Percentiles rank a stretch among this genome's conserved stretches.
These are phyloP conservation scores for Lanmaoa rubissima DNA, from an alignment of 768 basidiomycete species.

Conservation along the genomic window DNA sequence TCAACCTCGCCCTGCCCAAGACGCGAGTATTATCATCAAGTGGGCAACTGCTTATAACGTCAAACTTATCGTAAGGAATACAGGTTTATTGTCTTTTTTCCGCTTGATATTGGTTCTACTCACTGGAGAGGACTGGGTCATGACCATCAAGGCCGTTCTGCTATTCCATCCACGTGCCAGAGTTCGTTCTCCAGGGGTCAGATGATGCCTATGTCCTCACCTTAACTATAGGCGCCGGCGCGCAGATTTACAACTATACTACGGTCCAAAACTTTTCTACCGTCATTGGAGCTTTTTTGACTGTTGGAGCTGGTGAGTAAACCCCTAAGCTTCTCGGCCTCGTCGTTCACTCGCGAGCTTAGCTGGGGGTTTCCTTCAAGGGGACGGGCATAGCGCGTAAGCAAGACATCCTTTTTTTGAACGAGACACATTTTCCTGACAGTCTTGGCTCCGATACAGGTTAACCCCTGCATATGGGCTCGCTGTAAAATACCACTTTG, in stretches of 20 bases:
- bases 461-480: slow-evolving; percentile 43
- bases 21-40: slow-evolving; percentile 19
- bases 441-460: neutral
- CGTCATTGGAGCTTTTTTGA: slow-evolving; percentile 19
- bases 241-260: slow-evolving; percentile 17
- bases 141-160: slow-evolving; percentile 23
- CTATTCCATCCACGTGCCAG: slow-evolving; percentile 18
- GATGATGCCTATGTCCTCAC: slow-evolving; percentile 12
- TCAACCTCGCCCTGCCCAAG: slow-evolving; percentile 20
- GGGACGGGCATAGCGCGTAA: slow-evolving; percentile 45
- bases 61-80: slow-evolving; percentile 24
- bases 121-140: slow-evolving; percentile 13
- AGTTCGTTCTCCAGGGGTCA: slow-evolving; percentile 20
- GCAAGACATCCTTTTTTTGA: neutral
- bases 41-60: slow-evolving; percentile 21
- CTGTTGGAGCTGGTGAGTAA: slow-evolving; percentile 18
- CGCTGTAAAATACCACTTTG: slow-evolving; percentile 25
- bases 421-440: neutral
- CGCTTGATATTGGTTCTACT: neutral
- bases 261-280: slow-evolving; percentile 13
- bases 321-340: neutral
- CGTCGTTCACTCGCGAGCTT: neutral
- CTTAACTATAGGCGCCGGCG: slow-evolving; percentile 20
- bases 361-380: slow-evolving; percentile 50
- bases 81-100: slow-evolving; percentile 9